Conservation (phyloP, 345 rosid species). For the Lenwebbia sp. region DNA sequence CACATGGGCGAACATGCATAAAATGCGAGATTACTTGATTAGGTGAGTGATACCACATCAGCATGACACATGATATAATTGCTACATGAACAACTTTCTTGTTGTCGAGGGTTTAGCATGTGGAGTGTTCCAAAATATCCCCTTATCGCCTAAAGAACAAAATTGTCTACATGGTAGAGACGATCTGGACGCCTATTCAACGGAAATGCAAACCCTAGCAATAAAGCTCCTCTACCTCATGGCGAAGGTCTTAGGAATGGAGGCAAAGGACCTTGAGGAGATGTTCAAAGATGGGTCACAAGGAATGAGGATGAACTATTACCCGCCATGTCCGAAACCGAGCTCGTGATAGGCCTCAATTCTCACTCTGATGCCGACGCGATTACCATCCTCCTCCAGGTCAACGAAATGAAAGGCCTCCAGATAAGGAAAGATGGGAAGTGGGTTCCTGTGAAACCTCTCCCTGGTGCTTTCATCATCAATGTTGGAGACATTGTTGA, state of each 20-base stretch:
- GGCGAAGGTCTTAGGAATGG: constrained; percentile 37
- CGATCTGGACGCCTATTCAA: constrained; percentile 28
- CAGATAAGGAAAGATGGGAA: constrained; percentile 8
- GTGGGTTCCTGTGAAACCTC: constrained; percentile 4
- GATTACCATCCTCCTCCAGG: constrained; percentile 6
- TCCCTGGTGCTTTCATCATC: constrained; percentile 6
- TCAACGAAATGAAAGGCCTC: constrained; percentile 10
- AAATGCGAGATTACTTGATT: not conserved
- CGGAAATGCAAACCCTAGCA: constrained; percentile 22
- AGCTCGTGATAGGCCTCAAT: constrained; percentile 19
- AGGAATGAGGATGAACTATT: constrained; percentile 22
- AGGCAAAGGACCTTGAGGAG: constrained; percentile 23
- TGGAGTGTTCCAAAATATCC: not conserved
- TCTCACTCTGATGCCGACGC: constrained; percentile 13
- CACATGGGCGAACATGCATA: not conserved
- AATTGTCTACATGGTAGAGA: constrained; percentile 20
- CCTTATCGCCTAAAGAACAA: not conserved
- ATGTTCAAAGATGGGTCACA: constrained; percentile 14
- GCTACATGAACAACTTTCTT: not conserved
- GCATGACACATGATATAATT: not conserved
- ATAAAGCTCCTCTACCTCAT: constrained; percentile 18
- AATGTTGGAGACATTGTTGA: constrained; percentile 8
- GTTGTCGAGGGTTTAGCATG: not conserved
- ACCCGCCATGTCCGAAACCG: constrained; percentile 29
- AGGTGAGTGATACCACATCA: not conserved